Base-by-base conservation (phyloP, 83 land plant species). In the Picea mariana region DNA sequence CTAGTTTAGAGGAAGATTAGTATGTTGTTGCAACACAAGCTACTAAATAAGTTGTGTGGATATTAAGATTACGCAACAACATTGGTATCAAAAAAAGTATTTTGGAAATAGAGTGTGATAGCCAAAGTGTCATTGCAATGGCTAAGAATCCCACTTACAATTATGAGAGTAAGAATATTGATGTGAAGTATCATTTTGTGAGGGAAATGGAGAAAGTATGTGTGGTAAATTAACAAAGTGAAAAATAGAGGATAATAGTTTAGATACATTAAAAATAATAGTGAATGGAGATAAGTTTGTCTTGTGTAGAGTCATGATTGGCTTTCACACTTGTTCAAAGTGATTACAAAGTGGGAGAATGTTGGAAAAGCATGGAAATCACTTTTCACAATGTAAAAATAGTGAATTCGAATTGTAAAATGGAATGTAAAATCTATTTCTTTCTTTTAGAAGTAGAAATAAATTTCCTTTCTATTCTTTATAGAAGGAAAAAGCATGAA, bases 281-380 rank as follows among this genome's bases (percentile, higher is more conserved):
- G 5, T 42, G 0, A 42, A 42, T 5, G 5, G 6, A 42, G 44
- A 42, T 2, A 42, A 42, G 6, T 5, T 42, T 42, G 6, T 42
- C 44, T 42, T 42, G 0, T 42, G 4, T 42, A 42, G 44, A 42
- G 44, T 5, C 44, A 42, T 42, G 44, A 42, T 42, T 42, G 44
- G 44, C 5, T 5, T 42, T 42, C 6, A 42, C 44, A 42, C 44
- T 42, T 42, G 44, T 42, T 42, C 6, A 42, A 42, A 42, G 44
- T 42, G 44, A 42, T 42, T 42, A 42, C 44, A 5, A 42, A 42
- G 6, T 42, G 44, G 44, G 44, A 82, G 89, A 93, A 62, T 34
- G 1, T 34, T 34, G 34, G 34, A 34, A 34, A 34, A 34, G 34
- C 34, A 34, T 34, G 34, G 34, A 34, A 34, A 34, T 34, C 34